Percentiles rank a stretch among this genome's conserved stretches.
Conservation (phyloP, 2,329 filamentous ascomycete species). For the Microsporum canis region DNA sequence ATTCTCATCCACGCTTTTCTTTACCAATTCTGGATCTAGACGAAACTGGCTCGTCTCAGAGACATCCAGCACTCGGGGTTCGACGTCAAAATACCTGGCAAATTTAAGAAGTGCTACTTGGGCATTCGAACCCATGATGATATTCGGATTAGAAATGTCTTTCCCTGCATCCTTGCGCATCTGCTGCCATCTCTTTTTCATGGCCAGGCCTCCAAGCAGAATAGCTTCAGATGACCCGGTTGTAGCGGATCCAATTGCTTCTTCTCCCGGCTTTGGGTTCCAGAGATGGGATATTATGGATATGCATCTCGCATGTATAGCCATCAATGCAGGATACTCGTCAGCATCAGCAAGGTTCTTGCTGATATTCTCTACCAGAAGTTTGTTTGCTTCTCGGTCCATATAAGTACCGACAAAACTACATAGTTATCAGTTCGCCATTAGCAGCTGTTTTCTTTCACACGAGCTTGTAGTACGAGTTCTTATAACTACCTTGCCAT, state of each 20-base stretch:
- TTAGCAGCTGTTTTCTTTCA: not conserved
- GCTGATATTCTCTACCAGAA: slow-evolving; percentile 56
- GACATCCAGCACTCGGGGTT: slow-evolving; percentile 53
- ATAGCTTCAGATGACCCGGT: slow-evolving; percentile 63
- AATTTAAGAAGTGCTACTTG: slow-evolving; percentile 66
- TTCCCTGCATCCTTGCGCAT: slow-evolving; percentile 49
- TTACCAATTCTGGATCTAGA: slow-evolving; percentile 53
- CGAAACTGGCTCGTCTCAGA: slow-evolving; percentile 49
- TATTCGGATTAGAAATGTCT: slow-evolving; percentile 54
- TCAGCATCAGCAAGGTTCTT: slow-evolving; percentile 66
- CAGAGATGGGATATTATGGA: slow-evolving; percentile 58
- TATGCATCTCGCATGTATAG: slow-evolving; percentile 56
- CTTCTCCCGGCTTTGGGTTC: slow-evolving; percentile 50
- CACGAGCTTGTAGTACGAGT: not conserved
- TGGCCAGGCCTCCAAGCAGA: slow-evolving; percentile 57
- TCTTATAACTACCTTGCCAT: slow-evolving; percentile 40
- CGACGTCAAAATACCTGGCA: slow-evolving; percentile 62
- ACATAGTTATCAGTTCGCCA: slow-evolving; percentile 2
- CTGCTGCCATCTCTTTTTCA: slow-evolving; percentile 66
- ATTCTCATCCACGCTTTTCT: slow-evolving; percentile 60
- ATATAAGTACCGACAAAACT: slow-evolving; percentile 63
- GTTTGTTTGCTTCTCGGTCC: slow-evolving; percentile 52
- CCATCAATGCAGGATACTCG: slow-evolving; percentile 49
- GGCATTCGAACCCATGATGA: slow-evolving; percentile 62
- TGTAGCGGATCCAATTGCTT: slow-evolving; percentile 56